A percentile compares a stretch with the other conserved stretches of the same genome.
Conservation (phyloP, 129 eudicot genomes). For the Ambrosia artemisiifolia region DNA sequence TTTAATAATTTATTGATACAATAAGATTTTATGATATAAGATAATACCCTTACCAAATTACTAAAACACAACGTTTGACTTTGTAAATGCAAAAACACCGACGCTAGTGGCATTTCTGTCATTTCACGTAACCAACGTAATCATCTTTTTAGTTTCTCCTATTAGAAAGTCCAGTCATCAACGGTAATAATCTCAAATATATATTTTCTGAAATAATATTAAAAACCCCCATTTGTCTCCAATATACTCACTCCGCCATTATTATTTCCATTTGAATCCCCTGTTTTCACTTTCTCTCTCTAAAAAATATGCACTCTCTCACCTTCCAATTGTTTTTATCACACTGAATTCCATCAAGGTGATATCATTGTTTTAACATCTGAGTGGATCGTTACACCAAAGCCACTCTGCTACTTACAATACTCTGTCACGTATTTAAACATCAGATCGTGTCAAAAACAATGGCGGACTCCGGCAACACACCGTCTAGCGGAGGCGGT, state of each 20-base stretch:
- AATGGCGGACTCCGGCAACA: slow-evolving; percentile 42
- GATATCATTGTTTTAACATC: neutral
- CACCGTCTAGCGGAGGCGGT: slow-evolving; percentile 19
- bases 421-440: no score
- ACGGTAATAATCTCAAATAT: slow-evolving; percentile 9
- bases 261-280: slow-evolving; percentile 27
- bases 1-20: no score
- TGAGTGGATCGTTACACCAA: no score
- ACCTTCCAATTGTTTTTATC: neutral
- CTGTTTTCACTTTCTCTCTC: slow-evolving; percentile 9
- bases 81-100: slow-evolving; percentile 14
- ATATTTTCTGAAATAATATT: neutral
- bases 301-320: neutral
- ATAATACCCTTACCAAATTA: neutral
- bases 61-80: neutral
- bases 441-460: slow-evolving; percentile 14
- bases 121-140: neutral
- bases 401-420: no score
- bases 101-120: slow-evolving; percentile 20
- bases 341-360: neutral
- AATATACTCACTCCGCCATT: slow-evolving; percentile 2
- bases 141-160: neutral
- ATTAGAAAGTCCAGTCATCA: neutral
- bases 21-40: neutral
- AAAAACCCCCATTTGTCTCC: neutral